Percentiles rank a stretch among this genome's conserved stretches.
These are phyloP conservation scores for Blastobotrys mokoenaii DNA, from an alignment of 805 yeast genomes.

Conservation along the genomic window DNA sequence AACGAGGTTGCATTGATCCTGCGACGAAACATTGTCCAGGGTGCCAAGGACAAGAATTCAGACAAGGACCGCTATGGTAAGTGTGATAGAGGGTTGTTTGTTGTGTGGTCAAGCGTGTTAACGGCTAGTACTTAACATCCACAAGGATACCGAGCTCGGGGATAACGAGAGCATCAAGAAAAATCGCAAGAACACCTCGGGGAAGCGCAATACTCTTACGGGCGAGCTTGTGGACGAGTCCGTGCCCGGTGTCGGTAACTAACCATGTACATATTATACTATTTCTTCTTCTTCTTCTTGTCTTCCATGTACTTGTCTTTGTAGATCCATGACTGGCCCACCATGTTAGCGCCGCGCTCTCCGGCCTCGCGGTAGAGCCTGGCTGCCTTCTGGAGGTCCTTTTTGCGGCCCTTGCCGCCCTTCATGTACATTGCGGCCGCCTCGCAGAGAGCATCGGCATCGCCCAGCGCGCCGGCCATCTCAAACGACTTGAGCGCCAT, in stretches of 20 bases:
- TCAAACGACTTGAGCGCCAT: constrained; percentile 54
- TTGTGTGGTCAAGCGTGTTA: neutral
- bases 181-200: constrained; percentile 38
- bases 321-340: constrained; percentile 70
- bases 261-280: constrained; percentile 7
- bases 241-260: neutral
- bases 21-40: constrained; percentile 80
- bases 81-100: constrained; percentile 7
- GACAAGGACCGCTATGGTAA: constrained; percentile 17
- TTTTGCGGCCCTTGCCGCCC: constrained; percentile 46
- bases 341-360: constrained; percentile 47
- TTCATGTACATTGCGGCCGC: constrained; percentile 62
- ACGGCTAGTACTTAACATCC: constrained; percentile 50
- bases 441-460: constrained; percentile 57
- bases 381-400: constrained; percentile 55
- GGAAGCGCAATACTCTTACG: constrained; percentile 8
- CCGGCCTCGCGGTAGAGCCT: constrained; percentile 64
- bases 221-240: constrained; percentile 1
- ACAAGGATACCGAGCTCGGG: constrained; percentile 77
- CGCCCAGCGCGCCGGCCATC: constrained; percentile 59
- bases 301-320: constrained; percentile 50
- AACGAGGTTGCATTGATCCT: constrained; percentile 67
- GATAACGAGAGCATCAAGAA: constrained; percentile 78
- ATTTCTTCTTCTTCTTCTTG: constrained; percentile 14
- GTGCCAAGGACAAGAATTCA: constrained; percentile 32